phyloP scores from a whole-genome alignment of 306 rosid species.

The Elaeagnus macrophylla region DNA sequence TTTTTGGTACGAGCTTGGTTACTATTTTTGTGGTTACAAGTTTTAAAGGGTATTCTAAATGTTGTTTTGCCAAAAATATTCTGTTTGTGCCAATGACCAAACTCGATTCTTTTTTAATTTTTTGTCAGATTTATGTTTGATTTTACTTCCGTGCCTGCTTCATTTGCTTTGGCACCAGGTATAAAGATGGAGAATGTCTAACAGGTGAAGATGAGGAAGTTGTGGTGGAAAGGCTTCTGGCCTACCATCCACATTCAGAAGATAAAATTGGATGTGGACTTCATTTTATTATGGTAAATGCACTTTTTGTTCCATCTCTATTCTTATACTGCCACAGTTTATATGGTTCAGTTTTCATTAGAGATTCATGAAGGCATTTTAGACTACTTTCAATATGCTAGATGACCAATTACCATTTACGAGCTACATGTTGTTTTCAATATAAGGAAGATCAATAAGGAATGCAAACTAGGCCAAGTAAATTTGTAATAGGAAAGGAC shows the following conservation, averaged over 20 bases:
- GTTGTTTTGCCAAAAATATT: no score
- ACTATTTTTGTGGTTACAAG: no score
- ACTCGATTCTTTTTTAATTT: neutral
- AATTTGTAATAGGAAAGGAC: no score
- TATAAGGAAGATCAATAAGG: no score
- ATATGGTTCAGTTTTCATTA: neutral
- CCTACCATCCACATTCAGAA: conserved; percentile 62
- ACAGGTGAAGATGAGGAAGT: conserved; percentile 51
- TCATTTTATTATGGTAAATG: conserved; percentile 69
- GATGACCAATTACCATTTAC: conserved; percentile 5
- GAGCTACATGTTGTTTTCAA: no score
- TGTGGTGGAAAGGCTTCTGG: conserved; percentile 61
- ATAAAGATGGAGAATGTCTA: conserved; percentile 56
- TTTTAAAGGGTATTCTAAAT: no score
- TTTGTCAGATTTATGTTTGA: conserved; percentile 2
- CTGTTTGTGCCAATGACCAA: no score
- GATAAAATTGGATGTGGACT: conserved; percentile 89
- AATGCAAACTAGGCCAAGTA: no score
- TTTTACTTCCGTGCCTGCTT: neutral
- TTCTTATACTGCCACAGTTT: neutral
- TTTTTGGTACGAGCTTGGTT: no score
- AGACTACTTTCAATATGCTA: conserved; percentile 2
- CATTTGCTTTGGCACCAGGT: conserved; percentile 24
- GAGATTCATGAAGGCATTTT: neutral
- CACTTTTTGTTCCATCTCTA: neutral